Conservation (phyloP, 1,284 basidiomycete genomes). For the Ganoderma sp. region DNA sequence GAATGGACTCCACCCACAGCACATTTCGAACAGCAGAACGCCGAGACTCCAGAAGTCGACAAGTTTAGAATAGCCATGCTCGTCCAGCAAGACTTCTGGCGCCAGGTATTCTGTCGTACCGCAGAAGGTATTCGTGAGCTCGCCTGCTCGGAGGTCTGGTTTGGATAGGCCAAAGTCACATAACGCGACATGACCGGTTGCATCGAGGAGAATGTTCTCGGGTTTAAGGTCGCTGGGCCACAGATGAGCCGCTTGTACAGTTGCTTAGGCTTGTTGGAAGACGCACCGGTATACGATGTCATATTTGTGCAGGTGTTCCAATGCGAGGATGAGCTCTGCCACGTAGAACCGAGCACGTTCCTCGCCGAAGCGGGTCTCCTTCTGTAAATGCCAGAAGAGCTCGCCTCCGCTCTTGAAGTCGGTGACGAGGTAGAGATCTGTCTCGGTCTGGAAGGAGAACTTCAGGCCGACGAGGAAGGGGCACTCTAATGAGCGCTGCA, state of each 20-base stretch:
- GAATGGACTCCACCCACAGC: slow-evolving; percentile 99
- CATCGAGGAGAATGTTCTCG: slow-evolving; percentile 96
- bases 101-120: slow-evolving; percentile 98
- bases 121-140: slow-evolving; percentile 97
- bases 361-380: slow-evolving; percentile 92
- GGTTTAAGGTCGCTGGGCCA: slow-evolving; percentile 86
- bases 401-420: slow-evolving; percentile 99
- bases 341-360: slow-evolving; percentile 95
- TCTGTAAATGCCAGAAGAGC: slow-evolving; percentile 97
- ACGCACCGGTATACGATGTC: slow-evolving; percentile 93
- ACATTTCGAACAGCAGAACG: slow-evolving; percentile 95
- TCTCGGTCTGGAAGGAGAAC: slow-evolving; percentile 97
- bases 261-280: not conserved
- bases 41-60: slow-evolving; percentile 99
- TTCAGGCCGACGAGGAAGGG: slow-evolving; percentile 99
- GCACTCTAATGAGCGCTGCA: slow-evolving; percentile 92
- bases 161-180: slow-evolving; percentile 99
- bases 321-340: slow-evolving; percentile 90
- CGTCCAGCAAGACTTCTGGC: slow-evolving; percentile 97
- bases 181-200: slow-evolving; percentile 94
- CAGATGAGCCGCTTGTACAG: not conserved
- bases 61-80: slow-evolving; percentile 97
- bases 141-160: slow-evolving; percentile 91
- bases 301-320: slow-evolving; percentile 97
- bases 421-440: slow-evolving; percentile 95